Base-by-base conservation (phyloP, 768 basidiomycete genomes). In the Podaxis carcinomalis region DNA sequence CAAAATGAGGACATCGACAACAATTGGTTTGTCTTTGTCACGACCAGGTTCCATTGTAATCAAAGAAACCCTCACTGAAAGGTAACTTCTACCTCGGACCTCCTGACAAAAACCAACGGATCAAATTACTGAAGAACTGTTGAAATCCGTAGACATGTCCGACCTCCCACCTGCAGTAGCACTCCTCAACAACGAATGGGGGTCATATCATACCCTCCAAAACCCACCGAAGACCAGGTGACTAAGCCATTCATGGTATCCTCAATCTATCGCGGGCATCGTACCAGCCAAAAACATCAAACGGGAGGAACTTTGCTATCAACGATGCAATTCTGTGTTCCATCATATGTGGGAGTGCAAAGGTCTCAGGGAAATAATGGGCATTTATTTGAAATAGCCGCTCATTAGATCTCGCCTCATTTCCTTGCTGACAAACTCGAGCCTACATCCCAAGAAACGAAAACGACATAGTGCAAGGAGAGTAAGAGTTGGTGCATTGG, bases 331-430 rank as follows among this genome's bases (percentile, higher is more conserved):
- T 83, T n/a, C 87, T 87, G 71, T 39, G 79, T 70, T 3, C 51
- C 32, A 56, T 51, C 1, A 60, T 4, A 28, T 32, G 28, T 32
- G 6, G 28, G 28, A 32, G 7, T 32, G 28, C 28, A 14, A 61
- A 88, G 87, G 79, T 85, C 64, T 77, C 83, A 0, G 74, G 74
- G 81, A 0, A 83, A 86, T 65, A 78, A 77, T 32, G 80, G 83
- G n/a, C 85, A 87, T 58, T 69, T 76, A 0, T 78, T 67, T 57
- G 86, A 88, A 71, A 78, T 83, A 2, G 71, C 70, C 2, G 75
- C 86, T 0, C 86, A 88, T 64, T 88, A 84, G 85, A 84, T 86
- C 53, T 85, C 85, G 0, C 78, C 84, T 1, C 85, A 86, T 66
- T 87, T 89, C 66, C 77, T 82, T 0, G 68, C 67, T 0, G 87